A percentile compares a stretch with the other conserved stretches of the same genome.
phyloP scores from a whole-genome alignment of 805 yeast genomes.

The Myxozyma neotropica region DNA sequence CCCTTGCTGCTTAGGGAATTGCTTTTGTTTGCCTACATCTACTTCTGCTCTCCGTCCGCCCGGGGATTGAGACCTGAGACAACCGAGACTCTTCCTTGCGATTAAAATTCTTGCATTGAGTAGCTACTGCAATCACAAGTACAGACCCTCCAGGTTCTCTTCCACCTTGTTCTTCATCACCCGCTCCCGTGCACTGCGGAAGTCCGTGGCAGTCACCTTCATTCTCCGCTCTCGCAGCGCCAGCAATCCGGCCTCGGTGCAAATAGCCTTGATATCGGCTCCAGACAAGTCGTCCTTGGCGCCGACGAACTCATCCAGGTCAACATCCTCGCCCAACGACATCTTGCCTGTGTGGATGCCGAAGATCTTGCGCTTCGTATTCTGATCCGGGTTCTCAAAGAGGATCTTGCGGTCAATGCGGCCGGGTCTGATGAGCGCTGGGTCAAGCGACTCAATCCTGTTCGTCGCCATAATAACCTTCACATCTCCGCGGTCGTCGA shows the following conservation, averaged over 20 bases:
- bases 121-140: no score
- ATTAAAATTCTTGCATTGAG: no score
- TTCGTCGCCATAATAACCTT: conserved; percentile 98
- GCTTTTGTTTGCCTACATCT: no score
- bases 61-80: no score
- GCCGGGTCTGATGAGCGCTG: conserved; percentile 95
- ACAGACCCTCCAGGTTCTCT: conserved; percentile 92
- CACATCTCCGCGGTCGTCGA: conserved; percentile 95
- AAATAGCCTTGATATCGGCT: conserved; percentile 96
- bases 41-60: no score
- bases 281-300: conserved; percentile 94
- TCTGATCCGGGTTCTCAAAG: conserved; percentile 93
- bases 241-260: conserved; percentile 95
- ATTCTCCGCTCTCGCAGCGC: conserved; percentile 96
- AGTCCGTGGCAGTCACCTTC: conserved; percentile 95
- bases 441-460: conserved; percentile 90
- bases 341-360: conserved; percentile 90
- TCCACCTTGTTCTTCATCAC: conserved; percentile 95
- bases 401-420: conserved; percentile 94
- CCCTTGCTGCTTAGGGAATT: no score
- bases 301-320: conserved; percentile 82
- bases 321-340: conserved; percentile 86
- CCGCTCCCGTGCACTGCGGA: conserved; percentile 89
- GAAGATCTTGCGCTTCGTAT: conserved; percentile 89
- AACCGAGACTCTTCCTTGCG: no score